phyloP scores from a whole-genome alignment of 805 yeast species.

The Komagataella pseudopastoris region DNA sequence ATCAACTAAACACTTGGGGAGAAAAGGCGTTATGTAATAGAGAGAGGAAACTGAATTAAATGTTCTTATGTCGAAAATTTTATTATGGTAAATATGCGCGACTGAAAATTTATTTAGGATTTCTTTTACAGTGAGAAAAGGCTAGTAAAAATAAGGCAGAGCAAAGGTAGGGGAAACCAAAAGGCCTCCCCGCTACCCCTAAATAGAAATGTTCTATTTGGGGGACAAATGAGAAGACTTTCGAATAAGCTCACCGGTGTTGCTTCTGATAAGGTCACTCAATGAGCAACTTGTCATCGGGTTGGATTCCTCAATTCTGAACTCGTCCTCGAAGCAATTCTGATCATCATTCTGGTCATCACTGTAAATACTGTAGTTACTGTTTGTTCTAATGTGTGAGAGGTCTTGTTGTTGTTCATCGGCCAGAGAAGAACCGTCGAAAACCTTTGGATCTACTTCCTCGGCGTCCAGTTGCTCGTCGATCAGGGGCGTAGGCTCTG shows the following conservation, averaged over 20 bases:
- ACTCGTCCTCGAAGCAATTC: background rate
- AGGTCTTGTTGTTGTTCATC: background rate
- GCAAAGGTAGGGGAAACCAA: background rate
- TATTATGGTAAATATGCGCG: background rate
- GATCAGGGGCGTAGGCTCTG: background rate
- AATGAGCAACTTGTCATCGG: background rate
- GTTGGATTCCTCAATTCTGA: background rate
- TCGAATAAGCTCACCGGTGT: background rate
- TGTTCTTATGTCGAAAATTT: background rate
- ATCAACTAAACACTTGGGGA: background rate
- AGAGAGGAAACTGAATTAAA: background rate
- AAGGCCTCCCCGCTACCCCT: background rate
- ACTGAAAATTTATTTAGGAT: background rate
- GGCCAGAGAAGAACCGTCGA: background rate
- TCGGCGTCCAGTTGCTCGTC: constrained; percentile 1
- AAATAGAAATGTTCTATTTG: background rate
- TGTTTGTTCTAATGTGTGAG: background rate
- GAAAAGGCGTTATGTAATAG: background rate
- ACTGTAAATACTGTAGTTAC: background rate
- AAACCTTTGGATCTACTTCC: background rate
- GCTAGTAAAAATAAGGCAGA: background rate
- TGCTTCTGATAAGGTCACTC: background rate
- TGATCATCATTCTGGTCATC: constrained; percentile 1
- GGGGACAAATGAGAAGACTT: background rate
- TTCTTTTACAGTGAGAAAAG: background rate